These are phyloP conservation scores for Glycyrrhiza uralensis DNA, from an alignment of 306 rosid genomes.

Conservation along the genomic window DNA sequence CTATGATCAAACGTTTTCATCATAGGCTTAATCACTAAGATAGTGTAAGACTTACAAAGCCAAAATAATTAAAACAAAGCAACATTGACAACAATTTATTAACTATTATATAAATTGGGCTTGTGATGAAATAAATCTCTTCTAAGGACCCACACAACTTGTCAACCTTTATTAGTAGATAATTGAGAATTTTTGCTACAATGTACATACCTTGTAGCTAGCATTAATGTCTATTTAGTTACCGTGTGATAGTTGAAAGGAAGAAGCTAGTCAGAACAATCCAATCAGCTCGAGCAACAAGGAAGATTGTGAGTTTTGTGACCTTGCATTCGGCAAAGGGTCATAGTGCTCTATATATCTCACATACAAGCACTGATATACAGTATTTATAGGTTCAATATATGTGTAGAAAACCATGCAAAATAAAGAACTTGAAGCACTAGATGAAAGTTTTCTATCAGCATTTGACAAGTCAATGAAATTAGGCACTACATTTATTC, in stretches of 20 bases:
- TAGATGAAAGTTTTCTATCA: not conserved
- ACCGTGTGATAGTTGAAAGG: too few relatives aligned
- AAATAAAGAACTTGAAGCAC: not conserved
- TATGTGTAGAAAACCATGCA: not conserved
- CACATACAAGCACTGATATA: not conserved
- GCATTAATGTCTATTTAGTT: too few relatives aligned
- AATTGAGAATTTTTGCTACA: not conserved
- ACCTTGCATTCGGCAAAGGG: not conserved
- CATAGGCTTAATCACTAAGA: not conserved
- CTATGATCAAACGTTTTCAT: not conserved
- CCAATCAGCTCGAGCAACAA: too few relatives aligned
- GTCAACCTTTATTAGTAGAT: not conserved
- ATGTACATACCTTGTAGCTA: too few relatives aligned
- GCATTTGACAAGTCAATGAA: not conserved
- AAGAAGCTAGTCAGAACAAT: too few relatives aligned
- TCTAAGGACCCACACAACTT: not conserved
- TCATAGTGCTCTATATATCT: not conserved
- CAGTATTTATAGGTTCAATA: not conserved
- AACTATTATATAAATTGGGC: not conserved
- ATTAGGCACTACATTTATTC: slow-evolving; percentile 10
- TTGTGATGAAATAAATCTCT: not conserved
- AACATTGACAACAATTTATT: slow-evolving; percentile 16
- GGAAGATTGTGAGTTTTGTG: not conserved
- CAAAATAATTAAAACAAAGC: slow-evolving; percentile 4
- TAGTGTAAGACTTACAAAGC: slow-evolving; percentile 18